Percentiles rank a stretch among this genome's conserved stretches.
Conservation (phyloP, 2,329 filamentous ascomycete species). For the Parasarocladium wereldwijsianum region DNA sequence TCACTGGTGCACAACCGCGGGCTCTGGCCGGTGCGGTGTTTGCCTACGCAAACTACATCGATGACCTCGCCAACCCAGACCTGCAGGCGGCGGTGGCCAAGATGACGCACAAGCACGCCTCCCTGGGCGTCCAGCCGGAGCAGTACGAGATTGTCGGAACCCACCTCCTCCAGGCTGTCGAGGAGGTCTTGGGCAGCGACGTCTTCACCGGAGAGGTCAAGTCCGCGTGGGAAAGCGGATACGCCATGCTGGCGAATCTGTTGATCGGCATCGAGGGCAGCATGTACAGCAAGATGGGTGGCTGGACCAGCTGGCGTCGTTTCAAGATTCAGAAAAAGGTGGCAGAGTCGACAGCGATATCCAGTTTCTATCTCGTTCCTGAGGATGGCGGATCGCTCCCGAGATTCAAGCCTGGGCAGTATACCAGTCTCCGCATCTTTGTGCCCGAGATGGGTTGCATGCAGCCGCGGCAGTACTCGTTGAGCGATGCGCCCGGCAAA, state of each 20-base stretch:
- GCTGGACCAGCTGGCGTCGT: conserved; percentile 32
- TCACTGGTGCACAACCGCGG: conserved; percentile 50
- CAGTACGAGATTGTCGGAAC: conserved; percentile 59
- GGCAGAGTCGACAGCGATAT: conserved; percentile 43
- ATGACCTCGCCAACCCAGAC: conserved; percentile 49
- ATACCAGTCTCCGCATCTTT: conserved; percentile 49
- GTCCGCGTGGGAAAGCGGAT: conserved; percentile 59
- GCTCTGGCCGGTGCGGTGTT: conserved; percentile 56
- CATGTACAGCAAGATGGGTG: conserved; percentile 37
- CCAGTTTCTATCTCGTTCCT: conserved; percentile 56
- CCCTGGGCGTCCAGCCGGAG: conserved; percentile 51
- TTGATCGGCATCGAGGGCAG: conserved; percentile 51
- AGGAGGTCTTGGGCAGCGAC: conserved; percentile 48
- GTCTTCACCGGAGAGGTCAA: conserved; percentile 52
- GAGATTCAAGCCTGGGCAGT: conserved; percentile 54
- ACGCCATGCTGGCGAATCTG: conserved; percentile 54
- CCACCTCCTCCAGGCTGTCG: conserved; percentile 53
- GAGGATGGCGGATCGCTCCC: conserved; percentile 41
- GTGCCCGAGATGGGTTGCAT: conserved; percentile 45
- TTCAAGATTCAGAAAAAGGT: conserved; percentile 46
- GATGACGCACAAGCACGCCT: conserved; percentile 65
- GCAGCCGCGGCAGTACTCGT: conserved; percentile 63
- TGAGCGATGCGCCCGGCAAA: conserved; percentile 39
- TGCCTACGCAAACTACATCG: conserved; percentile 59
- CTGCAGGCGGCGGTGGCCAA: conserved; percentile 44